phyloP scores from a whole-genome alignment of 192 early-diverging fungal species.

The Gaertneriomyces semiglobifer region DNA sequence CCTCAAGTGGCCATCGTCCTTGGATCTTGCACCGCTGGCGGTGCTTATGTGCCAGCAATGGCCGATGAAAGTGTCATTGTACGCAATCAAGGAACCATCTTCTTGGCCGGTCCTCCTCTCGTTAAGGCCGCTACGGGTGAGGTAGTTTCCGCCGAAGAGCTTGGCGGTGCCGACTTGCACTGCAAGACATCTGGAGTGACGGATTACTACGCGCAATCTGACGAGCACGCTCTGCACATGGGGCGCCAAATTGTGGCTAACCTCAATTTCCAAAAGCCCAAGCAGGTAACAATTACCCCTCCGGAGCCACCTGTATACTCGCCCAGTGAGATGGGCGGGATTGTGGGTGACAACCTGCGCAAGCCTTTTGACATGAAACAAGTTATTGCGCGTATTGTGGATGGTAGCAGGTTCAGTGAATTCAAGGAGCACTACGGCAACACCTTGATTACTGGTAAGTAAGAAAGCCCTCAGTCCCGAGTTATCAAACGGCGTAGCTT shows the following conservation, averaged over 20 bases:
- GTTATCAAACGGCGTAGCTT: neutral
- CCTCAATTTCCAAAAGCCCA: slow-evolving; percentile 75
- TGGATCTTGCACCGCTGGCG: slow-evolving; percentile 93
- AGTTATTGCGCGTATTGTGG: slow-evolving; percentile 92
- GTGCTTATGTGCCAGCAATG: slow-evolving; percentile 98
- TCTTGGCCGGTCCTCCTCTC: slow-evolving; percentile 91
- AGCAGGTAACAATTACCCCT: slow-evolving; percentile 42
- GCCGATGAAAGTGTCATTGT: slow-evolving; percentile 96
- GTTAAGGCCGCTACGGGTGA: slow-evolving; percentile 97
- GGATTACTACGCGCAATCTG: slow-evolving; percentile 83
- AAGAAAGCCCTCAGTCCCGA: neutral
- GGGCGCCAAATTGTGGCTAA: slow-evolving; percentile 81
- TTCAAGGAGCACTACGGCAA: slow-evolving; percentile 93
- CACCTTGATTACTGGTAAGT: slow-evolving; percentile 73
- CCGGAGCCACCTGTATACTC: slow-evolving; percentile 78
- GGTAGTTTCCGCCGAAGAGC: slow-evolving; percentile 85
- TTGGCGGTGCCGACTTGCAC: slow-evolving; percentile 94
- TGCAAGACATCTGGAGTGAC: slow-evolving; percentile 93
- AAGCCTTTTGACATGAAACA: slow-evolving; percentile 86
- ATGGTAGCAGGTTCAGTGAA: slow-evolving; percentile 85
- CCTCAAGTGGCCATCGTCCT: slow-evolving; percentile 97
- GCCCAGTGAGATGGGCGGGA: slow-evolving; percentile 82
- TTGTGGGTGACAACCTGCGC: slow-evolving; percentile 87
- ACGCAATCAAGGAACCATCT: slow-evolving; percentile 91
- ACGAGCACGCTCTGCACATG: slow-evolving; percentile 82